Base-by-base conservation (phyloP, 306 rosid species). In the Carpinus viminea region DNA sequence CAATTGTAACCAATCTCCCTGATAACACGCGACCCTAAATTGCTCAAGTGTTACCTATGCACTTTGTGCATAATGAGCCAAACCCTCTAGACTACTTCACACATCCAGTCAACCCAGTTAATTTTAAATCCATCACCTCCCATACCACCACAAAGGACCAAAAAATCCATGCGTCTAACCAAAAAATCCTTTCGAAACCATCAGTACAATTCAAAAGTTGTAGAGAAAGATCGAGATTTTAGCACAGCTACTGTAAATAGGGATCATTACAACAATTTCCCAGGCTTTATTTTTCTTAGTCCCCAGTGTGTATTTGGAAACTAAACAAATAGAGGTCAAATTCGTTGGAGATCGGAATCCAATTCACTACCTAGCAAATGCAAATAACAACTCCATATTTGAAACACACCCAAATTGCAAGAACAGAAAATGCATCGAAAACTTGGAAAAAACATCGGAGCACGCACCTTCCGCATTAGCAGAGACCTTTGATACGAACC, bases 381-480 rank as follows among this genome's bases (percentile, higher is more conserved):
- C 1, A 57, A 74, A 20, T 59, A 8, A 4, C 20, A 74, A 66
- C 41, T 66, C 15, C 12, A 50, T 16, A 50, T 17, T 56, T 16
- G 43, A 6, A 53, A 31, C 41, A 53, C 21, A 28, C n/a, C 47
- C 5, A 20, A 59, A 83, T 50, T 62, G 56, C 61, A 66, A 75
- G 56, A 51, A 77, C 70, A 74, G 70, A 47, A 12, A 80, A 82
- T 24, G 41, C 17, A 73, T 76, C 50, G 21, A 34, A 18, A 69
- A 4, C 31, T 3, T 54, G 75, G 21, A 56, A 54, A 18, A 48
- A 34, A 46, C 28, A 59, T 12, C 20, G 5, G 31, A 36, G 56
- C 1, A 81, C 77, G 36, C 82, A 93, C 97, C 98, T 89, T 93
- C 96, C 10, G 87, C 78, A 87, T 89, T 91, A 52, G 86, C 87